These are phyloP conservation scores for Murraya koenigii DNA, from an alignment of 345 rosid species.

Conservation along the genomic window DNA sequence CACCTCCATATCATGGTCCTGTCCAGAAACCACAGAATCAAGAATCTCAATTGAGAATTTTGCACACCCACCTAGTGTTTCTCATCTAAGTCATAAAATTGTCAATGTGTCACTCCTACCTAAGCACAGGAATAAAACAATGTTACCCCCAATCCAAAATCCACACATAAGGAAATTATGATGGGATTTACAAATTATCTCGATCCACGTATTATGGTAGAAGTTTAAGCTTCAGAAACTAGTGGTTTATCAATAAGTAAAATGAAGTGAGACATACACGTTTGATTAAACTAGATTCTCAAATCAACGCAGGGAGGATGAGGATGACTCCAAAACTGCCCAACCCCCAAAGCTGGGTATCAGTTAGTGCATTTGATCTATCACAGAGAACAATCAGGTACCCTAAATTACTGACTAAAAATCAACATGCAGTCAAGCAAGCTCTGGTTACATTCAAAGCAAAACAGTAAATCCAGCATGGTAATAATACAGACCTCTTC, in stretches of 20 bases:
- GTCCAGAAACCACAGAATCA: neutral
- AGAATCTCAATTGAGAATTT: neutral
- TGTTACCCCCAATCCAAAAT: neutral
- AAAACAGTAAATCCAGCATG: neutral
- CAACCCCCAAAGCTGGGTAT: neutral
- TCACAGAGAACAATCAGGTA: neutral
- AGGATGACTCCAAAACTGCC: neutral
- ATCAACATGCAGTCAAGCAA: neutral
- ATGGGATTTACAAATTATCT: neutral
- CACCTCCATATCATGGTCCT: neutral
- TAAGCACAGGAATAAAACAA: neutral
- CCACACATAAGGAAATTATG: neutral
- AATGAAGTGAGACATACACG: neutral
- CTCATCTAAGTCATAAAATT: neutral
- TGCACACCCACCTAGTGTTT: neutral
- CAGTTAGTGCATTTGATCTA: neutral
- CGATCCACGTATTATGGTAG: neutral
- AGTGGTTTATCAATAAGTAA: neutral
- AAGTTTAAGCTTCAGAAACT: neutral
- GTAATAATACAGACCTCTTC: conserved; percentile 48
- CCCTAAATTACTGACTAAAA: neutral
- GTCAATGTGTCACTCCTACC: neutral
- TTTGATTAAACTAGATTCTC: neutral
- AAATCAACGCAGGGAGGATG: neutral
- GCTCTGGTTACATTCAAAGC: neutral